Evolutionary conservation across 495 filamentous ascomycete species (phyloP).

Genomic region (Neurospora sp.): DNA sequence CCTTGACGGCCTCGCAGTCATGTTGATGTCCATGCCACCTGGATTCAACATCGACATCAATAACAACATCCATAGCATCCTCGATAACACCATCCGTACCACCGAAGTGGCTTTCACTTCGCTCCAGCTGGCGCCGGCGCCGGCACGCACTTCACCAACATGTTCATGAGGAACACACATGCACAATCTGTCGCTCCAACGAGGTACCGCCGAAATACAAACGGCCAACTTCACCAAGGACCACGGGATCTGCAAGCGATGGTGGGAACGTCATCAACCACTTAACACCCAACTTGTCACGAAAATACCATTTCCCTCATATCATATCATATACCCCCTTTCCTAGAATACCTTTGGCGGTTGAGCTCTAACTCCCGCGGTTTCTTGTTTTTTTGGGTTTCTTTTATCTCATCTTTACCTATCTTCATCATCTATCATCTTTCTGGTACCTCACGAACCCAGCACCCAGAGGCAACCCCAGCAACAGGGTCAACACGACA

Average conservation of each 20-base stretch:
- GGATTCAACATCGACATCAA: not conserved
- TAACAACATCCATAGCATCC: not conserved
- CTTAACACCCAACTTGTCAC: constrained; percentile 13
- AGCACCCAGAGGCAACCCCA: not conserved
- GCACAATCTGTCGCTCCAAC: not conserved
- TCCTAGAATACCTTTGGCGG: not conserved
- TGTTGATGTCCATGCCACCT: too few species aligned
- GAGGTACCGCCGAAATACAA: too few species aligned
- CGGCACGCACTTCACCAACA: not conserved
- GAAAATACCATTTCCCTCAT: constrained; percentile 12
- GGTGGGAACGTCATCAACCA: not conserved
- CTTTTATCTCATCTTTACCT: not conserved
- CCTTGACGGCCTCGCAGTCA: too few species aligned
- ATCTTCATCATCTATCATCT: not conserved
- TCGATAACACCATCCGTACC: not conserved
- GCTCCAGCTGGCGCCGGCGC: not conserved
- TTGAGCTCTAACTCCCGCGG: not conserved
- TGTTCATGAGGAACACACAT: not conserved
- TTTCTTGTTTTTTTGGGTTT: not conserved
- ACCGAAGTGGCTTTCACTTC: not conserved
- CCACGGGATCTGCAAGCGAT: not conserved
- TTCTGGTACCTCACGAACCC: not conserved
- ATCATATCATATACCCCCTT: too few species aligned
- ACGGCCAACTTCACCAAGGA: not conserved
- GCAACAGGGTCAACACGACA: not conserved